Evolutionary conservation across 768 basidiomycete genomes (phyloP), one percentile per base, ranked within the genome.

Genomic region (Termitomyces sp.): DNA sequence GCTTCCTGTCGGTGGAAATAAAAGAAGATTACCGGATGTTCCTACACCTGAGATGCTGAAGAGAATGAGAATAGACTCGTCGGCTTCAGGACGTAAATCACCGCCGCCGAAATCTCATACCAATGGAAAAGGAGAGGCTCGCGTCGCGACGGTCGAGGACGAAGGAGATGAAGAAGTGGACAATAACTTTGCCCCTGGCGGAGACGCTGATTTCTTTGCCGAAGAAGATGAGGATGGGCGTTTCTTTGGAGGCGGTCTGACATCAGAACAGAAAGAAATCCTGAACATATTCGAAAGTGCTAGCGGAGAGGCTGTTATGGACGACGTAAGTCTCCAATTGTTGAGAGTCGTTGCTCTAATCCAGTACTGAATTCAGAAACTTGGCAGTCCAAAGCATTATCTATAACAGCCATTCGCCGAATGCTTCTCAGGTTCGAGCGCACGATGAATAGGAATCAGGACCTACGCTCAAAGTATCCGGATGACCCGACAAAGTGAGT

Each of bases 181-280:
- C 50, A 73, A 67, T 1, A 76, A 80, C 61, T 93, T 92, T 72
- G 89, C 90, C 0, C 93, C 92, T 12, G 91, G 91, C 10, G 87
- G 87, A 26, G 94, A 96, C 63, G 89, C 91, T 0, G 93, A 95
- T 69, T 95, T 95, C 70, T 94, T 91, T 66, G 82, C 70, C 4
- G 95, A 96, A 66, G 94, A 95, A 72, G 94, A 95, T 67, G 91
- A 89, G 26, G 93, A 95, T 65, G 94, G 93, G 0, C 80, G 94
- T 12, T 95, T 96, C 74, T 96, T 88, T 67, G 97, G 97, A 41
- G 94, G 95, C 1, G 97, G 97, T 2, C 75, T 99, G 61, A 95
- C 93, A 2, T 82, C 79, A 41, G 89, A 95, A 69, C 97, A 99
- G 76, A 95, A 98, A 70, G 88, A 95, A 58, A 98, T 99, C 41